Conservation (phyloP, 495 filamentous ascomycete species). For the Penicillium daleae region DNA sequence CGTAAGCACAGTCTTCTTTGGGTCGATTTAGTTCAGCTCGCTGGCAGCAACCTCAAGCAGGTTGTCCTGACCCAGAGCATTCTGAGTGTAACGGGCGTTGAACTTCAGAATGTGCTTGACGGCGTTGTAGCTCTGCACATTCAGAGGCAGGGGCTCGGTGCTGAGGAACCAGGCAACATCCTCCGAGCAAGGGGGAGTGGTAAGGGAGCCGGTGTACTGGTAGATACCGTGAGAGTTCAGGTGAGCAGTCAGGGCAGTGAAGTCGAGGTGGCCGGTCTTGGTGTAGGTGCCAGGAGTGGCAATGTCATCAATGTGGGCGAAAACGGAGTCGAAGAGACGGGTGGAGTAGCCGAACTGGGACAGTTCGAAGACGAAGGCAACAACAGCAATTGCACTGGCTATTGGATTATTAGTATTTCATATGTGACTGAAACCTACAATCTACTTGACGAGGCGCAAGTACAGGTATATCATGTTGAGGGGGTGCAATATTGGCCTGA, state of each 20-base stretch:
- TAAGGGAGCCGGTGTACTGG: constrained; percentile 65
- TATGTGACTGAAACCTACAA: no score
- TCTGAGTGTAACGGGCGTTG: constrained; percentile 67
- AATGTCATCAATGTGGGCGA: constrained; percentile 55
- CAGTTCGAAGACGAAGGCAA: constrained; percentile 64
- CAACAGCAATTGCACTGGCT: constrained; percentile 53
- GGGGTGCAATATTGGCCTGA: not conserved
- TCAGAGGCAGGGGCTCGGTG: constrained; percentile 53
- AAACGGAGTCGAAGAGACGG: constrained; percentile 57
- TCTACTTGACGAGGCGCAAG: constrained; percentile 12
- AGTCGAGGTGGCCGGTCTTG: constrained; percentile 58
- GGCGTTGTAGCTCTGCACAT: constrained; percentile 55
- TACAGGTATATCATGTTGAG: not conserved
- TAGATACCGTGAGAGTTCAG: constrained; percentile 54
- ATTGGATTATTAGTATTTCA: not conserved
- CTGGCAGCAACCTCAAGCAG: constrained; percentile 44
- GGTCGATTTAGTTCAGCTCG: constrained; percentile 12
- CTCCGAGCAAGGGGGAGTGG: constrained; percentile 71
- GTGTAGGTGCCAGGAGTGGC: constrained; percentile 56
- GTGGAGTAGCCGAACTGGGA: constrained; percentile 45
- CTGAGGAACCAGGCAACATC: constrained; percentile 62
- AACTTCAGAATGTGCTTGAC: constrained; percentile 65
- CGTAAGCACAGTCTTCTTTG: not conserved
- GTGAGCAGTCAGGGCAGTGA: constrained; percentile 55
- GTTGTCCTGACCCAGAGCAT: constrained; percentile 56